Evolutionary conservation across 2,329 filamentous ascomycete species (phyloP).

Genomic region (Trichoderma lentiforme): DNA sequence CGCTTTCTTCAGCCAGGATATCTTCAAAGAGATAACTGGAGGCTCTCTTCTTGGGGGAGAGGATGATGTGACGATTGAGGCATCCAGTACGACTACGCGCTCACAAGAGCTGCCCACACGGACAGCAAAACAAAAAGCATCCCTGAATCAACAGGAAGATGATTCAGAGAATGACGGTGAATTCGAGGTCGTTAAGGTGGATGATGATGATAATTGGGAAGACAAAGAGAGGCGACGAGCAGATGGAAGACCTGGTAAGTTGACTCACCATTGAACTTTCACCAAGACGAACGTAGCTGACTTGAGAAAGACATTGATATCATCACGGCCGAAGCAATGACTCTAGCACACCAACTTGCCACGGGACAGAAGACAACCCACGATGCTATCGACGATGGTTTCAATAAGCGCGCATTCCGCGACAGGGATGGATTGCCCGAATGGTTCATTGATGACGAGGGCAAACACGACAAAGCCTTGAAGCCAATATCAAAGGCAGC

Average conservation of each 20-base stretch:
- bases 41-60: slow-evolving; percentile 56
- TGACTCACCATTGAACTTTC: not conserved
- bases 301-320: slow-evolving; percentile 79
- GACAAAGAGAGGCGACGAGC: slow-evolving; percentile 59
- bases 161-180: not conserved
- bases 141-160: not conserved
- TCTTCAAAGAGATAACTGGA: slow-evolving; percentile 76
- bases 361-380: slow-evolving; percentile 76
- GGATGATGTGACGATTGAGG: slow-evolving; percentile 32
- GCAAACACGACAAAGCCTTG: slow-evolving; percentile 74
- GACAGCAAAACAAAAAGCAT: not conserved
- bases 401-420: slow-evolving; percentile 89
- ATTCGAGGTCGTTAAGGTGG: slow-evolving; percentile 61
- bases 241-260: slow-evolving; percentile 60
- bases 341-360: slow-evolving; percentile 86
- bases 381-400: slow-evolving; percentile 84
- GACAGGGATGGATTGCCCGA: slow-evolving; percentile 90
- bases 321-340: slow-evolving; percentile 99
- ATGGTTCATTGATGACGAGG: slow-evolving; percentile 96
- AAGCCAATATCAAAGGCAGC: slow-evolving; percentile 91
- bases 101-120: not conserved
- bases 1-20: slow-evolving; percentile 90
- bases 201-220: slow-evolving; percentile 61
- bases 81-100: not conserved
- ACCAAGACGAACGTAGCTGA: not conserved